A percentile compares a stretch with the other conserved stretches of the same genome.
Conservation (phyloP, 768 basidiomycete species). For the Boletus fagicola region DNA sequence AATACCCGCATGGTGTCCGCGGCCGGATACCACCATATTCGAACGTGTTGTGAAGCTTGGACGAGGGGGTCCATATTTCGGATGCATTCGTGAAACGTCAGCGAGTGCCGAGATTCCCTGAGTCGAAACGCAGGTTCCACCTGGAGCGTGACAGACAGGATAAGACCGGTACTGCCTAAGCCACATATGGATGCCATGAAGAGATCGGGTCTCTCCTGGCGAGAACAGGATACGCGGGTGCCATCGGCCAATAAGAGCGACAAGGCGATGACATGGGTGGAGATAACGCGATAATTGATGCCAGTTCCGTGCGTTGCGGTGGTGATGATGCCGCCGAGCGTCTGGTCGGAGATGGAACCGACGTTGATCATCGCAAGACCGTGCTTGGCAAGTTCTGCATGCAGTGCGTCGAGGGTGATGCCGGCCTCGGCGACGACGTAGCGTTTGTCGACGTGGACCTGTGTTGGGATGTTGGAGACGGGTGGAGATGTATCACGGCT, state of each 20-base stretch:
- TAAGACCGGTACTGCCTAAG: conserved; percentile 85
- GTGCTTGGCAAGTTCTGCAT: conserved; percentile 59
- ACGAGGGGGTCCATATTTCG: conserved; percentile 54
- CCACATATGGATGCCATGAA: conserved; percentile 92
- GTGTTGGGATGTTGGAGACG: neutral
- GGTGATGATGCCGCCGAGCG: conserved; percentile 86
- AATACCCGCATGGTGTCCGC: conserved; percentile 69
- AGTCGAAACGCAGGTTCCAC: conserved; percentile 83
- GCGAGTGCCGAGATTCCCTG: conserved; percentile 63
- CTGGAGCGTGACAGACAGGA: conserved; percentile 72
- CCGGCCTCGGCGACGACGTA: conserved; percentile 76
- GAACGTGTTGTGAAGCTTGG: conserved; percentile 77
- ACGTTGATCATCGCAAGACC: conserved; percentile 87
- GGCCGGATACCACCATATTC: conserved; percentile 94
- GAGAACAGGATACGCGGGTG: conserved; percentile 63
- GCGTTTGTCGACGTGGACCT: conserved; percentile 70
- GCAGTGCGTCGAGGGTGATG: conserved; percentile 73
- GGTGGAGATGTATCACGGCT: neutral
- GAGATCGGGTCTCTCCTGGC: conserved; percentile 61
- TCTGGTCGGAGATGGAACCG: conserved; percentile 96
- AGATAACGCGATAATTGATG: conserved; percentile 72
- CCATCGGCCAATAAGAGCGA: conserved; percentile 78
- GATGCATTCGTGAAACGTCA: conserved; percentile 63
- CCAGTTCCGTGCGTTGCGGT: conserved; percentile 97
- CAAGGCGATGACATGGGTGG: conserved; percentile 74